These are phyloP conservation scores for Fremontodendron californicum DNA, from an alignment of 345 rosid species.

Conservation along the genomic window DNA sequence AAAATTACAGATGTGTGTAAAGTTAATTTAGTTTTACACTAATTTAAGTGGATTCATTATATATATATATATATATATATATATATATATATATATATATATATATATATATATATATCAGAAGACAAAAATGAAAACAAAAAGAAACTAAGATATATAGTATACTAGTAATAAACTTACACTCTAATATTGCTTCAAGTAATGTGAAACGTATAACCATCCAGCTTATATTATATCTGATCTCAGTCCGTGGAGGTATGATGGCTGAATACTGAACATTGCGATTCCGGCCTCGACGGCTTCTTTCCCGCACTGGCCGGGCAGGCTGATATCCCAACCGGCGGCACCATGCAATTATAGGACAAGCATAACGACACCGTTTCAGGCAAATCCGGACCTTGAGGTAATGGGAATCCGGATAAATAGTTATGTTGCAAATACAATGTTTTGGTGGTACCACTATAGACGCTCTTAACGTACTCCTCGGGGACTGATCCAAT, in stretches of 20 bases:
- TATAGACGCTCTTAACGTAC: constrained; percentile 43
- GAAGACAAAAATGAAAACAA: background rate
- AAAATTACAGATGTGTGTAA: no score
- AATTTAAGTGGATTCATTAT: no score
- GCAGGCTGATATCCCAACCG: constrained; percentile 47
- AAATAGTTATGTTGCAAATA: constrained; percentile 79
- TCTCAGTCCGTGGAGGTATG: constrained; percentile 28
- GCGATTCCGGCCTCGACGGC: constrained; percentile 53
- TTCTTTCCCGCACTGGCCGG: constrained; percentile 53
- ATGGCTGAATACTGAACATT: constrained; percentile 50
- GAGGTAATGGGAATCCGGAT: constrained; percentile 45
- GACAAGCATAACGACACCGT: constrained; percentile 65
- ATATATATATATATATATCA: no score
- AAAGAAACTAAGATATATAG: background rate
- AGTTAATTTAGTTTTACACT: no score
- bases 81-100: no score
- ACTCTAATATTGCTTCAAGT: background rate
- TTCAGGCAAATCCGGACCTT: constrained; percentile 45
- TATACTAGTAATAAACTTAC: background rate
- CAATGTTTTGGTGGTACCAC: constrained; percentile 50
- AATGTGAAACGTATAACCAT: background rate
- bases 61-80: no score
- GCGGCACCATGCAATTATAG: constrained; percentile 76
- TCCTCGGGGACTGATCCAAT: constrained; percentile 58
- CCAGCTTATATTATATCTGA: background rate